A percentile compares a stretch with the other conserved stretches of the same genome.
Evolutionary conservation across 2,329 filamentous ascomycete genomes (phyloP).

Genomic region (Zasmidium cellare): DNA sequence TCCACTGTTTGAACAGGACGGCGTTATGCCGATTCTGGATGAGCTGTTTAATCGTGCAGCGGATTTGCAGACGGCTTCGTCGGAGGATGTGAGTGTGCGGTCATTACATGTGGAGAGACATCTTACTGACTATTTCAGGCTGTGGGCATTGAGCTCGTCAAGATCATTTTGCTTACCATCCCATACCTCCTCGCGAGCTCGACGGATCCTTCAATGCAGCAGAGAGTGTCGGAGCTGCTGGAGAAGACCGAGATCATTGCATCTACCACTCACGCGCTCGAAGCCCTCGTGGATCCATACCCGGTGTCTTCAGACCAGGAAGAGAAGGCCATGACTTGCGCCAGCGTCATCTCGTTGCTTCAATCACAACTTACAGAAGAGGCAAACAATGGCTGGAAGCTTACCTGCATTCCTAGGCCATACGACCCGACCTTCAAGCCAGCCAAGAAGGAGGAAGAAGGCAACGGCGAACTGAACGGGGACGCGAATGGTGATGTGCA

Average conservation of each 20-base stretch:
- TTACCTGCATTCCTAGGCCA: conserved; percentile 62
- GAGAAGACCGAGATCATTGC: conserved; percentile 96
- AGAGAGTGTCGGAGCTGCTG: conserved; percentile 75
- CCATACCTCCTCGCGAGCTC: conserved; percentile 82
- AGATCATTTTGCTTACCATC: conserved; percentile 92
- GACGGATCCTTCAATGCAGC: conserved; percentile 63
- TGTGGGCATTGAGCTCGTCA: conserved; percentile 80
- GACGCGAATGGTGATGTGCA: conserved; percentile 60
- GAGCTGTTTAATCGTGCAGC: conserved; percentile 91
- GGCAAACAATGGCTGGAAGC: conserved; percentile 70
- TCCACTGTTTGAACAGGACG: conserved; percentile 75
- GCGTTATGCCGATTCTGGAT: conserved; percentile 79
- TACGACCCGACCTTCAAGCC: conserved; percentile 44
- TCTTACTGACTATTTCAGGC: conserved; percentile 41
- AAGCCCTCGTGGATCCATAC: conserved; percentile 84
- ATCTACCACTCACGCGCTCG: conserved; percentile 80
- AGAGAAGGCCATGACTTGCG: conserved; percentile 61
- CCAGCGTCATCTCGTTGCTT: conserved; percentile 76
- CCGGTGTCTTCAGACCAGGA: conserved; percentile 55
- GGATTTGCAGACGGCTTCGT: conserved; percentile 87
- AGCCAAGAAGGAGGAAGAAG: conserved; percentile 27
- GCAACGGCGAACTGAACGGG: conserved; percentile 57
- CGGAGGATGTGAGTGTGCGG: conserved; percentile 73
- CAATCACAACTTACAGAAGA: conserved; percentile 85
- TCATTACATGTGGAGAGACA: neutral